These are phyloP conservation scores for Umbelopsis isabellina DNA, from an alignment of 192 early-diverging fungal species.

Conservation along the genomic window DNA sequence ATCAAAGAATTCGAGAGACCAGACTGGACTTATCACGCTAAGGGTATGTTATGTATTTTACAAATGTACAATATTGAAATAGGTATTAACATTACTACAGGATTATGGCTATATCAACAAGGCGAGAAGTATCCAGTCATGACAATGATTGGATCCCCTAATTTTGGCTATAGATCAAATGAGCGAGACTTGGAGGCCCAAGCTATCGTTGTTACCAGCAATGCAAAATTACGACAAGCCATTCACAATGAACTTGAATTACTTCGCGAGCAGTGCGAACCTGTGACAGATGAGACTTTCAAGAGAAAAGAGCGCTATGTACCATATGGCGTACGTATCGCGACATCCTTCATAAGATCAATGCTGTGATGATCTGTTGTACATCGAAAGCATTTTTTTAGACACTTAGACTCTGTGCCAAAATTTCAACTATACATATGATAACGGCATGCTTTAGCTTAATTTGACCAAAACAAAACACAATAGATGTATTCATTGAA, in stretches of 20 bases:
- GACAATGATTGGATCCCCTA: constrained; percentile 91
- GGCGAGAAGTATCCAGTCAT: constrained; percentile 60
- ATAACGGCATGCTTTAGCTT: too few species aligned
- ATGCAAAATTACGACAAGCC: constrained; percentile 50
- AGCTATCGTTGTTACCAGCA: constrained; percentile 72
- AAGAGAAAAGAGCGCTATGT: constrained; percentile 52
- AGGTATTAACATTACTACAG: constrained; percentile 37
- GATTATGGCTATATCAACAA: constrained; percentile 74
- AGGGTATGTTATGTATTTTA: constrained; percentile 61
- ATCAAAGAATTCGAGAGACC: constrained; percentile 78
- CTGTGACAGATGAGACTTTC: constrained; percentile 57
- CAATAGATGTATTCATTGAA: too few species aligned
- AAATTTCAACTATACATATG: background rate
- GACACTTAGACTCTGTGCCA: constrained; percentile 14
- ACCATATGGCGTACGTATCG: constrained; percentile 53
- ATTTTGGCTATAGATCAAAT: constrained; percentile 91
- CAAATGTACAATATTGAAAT: background rate
- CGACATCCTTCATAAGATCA: constrained; percentile 57
- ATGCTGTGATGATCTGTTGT: constrained; percentile 55
- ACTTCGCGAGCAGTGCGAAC: constrained; percentile 46
- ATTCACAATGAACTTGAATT: constrained; percentile 60
- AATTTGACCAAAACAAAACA: too few species aligned
- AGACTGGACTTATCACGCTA: constrained; percentile 97
- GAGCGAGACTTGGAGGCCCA: constrained; percentile 92
- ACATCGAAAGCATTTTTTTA: background rate